Evolutionary conservation across 2,329 filamentous ascomycete genomes (phyloP).

Genomic region (Pezicula neosporulosa): DNA sequence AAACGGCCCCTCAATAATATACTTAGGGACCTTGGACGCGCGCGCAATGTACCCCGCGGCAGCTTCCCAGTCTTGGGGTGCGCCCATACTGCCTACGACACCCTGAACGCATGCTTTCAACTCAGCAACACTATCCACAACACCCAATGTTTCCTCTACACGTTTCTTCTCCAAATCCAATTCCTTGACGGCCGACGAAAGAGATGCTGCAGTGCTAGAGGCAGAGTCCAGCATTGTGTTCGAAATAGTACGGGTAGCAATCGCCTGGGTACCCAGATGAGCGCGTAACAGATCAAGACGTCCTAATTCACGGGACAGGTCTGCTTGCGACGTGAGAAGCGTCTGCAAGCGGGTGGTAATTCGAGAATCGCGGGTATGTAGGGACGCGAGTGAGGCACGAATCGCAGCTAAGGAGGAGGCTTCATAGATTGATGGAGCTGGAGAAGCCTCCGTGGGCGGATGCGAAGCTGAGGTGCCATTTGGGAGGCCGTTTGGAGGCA

Average conservation of each 20-base stretch:
- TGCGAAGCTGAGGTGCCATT: constrained; percentile 24
- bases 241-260: constrained; percentile 78
- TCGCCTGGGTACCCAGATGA: constrained; percentile 81
- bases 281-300: constrained; percentile 87
- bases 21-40: constrained; percentile 74
- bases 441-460: constrained; percentile 9
- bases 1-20: constrained; percentile 80
- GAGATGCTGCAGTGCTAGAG: constrained; percentile 77
- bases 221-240: constrained; percentile 88
- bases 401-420: constrained; percentile 77
- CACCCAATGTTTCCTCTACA: constrained; percentile 83
- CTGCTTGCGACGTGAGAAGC: constrained; percentile 78
- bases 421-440: constrained; percentile 50
- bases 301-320: constrained; percentile 80
- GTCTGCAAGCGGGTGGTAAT: constrained; percentile 73
- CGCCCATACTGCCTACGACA: constrained; percentile 93
- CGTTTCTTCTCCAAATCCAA: constrained; percentile 89
- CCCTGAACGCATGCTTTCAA: constrained; percentile 95
- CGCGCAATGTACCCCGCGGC: constrained; percentile 86
- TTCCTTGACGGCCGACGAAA: constrained; percentile 81
- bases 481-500: constrained; percentile 30
- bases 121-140: constrained; percentile 95
- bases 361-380: constrained; percentile 72
- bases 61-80: constrained; percentile 97
- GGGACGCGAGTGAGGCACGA: constrained; percentile 68